A percentile compares a stretch with the other conserved stretches of the same genome.
phyloP scores from a whole-genome alignment of 495 filamentous ascomycete species.

The Sordaria brevicollis region DNA sequence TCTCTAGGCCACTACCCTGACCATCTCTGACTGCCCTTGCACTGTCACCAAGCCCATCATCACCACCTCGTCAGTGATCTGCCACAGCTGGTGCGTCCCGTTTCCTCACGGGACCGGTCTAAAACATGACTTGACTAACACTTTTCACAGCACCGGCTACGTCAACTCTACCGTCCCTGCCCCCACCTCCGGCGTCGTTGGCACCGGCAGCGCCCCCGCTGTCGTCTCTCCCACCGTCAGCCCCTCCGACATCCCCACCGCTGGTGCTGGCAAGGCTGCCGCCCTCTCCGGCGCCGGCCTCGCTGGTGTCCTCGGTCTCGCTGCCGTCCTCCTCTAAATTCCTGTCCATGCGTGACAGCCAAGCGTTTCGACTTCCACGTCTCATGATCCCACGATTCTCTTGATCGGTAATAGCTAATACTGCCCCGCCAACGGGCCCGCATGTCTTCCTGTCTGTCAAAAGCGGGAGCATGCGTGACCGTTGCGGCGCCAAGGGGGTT shows the following conservation, averaged over 20 bases:
- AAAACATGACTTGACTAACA: slow-evolving; percentile 21
- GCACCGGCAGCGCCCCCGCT: slow-evolving; percentile 25
- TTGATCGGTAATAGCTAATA: slow-evolving; percentile 25
- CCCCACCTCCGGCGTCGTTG: slow-evolving; percentile 19
- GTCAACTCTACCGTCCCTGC: slow-evolving; percentile 21
- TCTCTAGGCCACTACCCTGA: slow-evolving; percentile 58
- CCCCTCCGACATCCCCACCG: slow-evolving; percentile 32
- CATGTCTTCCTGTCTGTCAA: too few species aligned
- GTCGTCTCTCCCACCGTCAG: slow-evolving; percentile 23
- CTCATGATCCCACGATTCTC: slow-evolving; percentile 24
- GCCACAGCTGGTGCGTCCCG: slow-evolving; percentile 51
- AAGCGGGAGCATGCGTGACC: too few species aligned
- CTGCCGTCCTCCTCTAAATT: slow-evolving; percentile 67
- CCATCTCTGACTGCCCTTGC: slow-evolving; percentile 69
- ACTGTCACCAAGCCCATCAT: slow-evolving; percentile 63
- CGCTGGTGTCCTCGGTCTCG: slow-evolving; percentile 63
- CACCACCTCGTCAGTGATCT: slow-evolving; percentile 52
- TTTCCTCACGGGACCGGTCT: slow-evolving; percentile 5
- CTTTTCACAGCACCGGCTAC: slow-evolving; percentile 17
- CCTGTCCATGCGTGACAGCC: not conserved
- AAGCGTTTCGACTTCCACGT: slow-evolving; percentile 14
- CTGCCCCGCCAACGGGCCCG: not conserved
- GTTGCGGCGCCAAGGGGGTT: not conserved
- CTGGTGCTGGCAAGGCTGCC: slow-evolving; percentile 54
- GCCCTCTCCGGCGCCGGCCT: slow-evolving; percentile 61